Evolutionary conservation across 2,329 filamentous ascomycete species (phyloP).

Genomic region (Hymenotorrendiella dingleyae): DNA sequence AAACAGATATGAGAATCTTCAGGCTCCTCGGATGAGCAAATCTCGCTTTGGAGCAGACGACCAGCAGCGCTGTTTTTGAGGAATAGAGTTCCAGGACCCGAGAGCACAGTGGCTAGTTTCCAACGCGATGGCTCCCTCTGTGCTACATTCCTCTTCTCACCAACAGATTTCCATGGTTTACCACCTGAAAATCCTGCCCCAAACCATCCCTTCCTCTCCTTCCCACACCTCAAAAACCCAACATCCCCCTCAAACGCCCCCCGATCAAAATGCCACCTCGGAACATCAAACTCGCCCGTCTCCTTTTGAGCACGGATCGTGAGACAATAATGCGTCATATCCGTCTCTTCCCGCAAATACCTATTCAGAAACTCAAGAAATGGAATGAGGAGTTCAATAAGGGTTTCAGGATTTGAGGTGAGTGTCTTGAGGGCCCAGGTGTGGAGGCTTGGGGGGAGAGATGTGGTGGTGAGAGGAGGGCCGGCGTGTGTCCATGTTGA

Average conservation of each 20-base stretch:
- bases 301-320: conserved; percentile 7
- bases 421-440: conserved; percentile 1
- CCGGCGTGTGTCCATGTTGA: conserved; percentile 8
- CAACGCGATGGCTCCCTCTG: not conserved
- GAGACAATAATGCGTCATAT: conserved; percentile 5
- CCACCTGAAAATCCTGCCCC: not conserved
- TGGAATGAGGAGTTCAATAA: not conserved
- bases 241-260: conserved; percentile 1
- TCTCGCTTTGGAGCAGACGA: not conserved
- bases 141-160: not conserved
- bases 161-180: not conserved
- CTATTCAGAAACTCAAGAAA: conserved; percentile 4
- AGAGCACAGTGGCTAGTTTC: conserved; percentile 5
- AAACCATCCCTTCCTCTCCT: no score
- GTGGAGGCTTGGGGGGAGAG: conserved; percentile 1
- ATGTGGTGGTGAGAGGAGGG: not conserved
- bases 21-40: not conserved
- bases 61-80: not conserved
- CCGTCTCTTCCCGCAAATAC: conserved; percentile 1
- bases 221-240: no score
- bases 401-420: not conserved
- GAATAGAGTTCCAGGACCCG: conserved; percentile 7
- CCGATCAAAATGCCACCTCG: conserved; percentile 9
- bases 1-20: conserved; percentile 5
- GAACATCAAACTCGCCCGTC: conserved; percentile 5